These are phyloP conservation scores for Pseudogymnoascus sp. DNA, from an alignment of 2,329 filamentous ascomycete species.

Conservation along the genomic window DNA sequence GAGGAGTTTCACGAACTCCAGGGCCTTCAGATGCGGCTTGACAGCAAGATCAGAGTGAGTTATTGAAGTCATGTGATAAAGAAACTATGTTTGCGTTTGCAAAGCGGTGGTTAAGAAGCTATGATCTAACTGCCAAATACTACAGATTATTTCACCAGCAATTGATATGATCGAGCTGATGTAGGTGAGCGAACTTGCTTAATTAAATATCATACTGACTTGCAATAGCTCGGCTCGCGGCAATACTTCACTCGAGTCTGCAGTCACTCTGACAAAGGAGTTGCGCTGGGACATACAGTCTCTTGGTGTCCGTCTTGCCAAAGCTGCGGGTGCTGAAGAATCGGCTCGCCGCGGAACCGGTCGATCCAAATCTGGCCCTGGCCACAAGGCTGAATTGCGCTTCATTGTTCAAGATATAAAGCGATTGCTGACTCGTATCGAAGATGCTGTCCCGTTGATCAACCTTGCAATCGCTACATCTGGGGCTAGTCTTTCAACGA, in stretches of 20 bases:
- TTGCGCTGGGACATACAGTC: slow-evolving; percentile 77
- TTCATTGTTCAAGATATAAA: slow-evolving; percentile 71
- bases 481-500: slow-evolving; percentile 77
- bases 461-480: slow-evolving; percentile 93
- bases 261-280: slow-evolving; percentile 73
- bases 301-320: slow-evolving; percentile 68
- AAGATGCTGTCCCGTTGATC: slow-evolving; percentile 84
- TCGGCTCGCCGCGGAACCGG: slow-evolving; percentile 37
- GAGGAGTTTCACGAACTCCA: slow-evolving; percentile 63
- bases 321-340: slow-evolving; percentile 61
- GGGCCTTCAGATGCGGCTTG: slow-evolving; percentile 64
- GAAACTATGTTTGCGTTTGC: not conserved
- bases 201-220: slow-evolving; percentile 27
- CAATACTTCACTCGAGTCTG: slow-evolving; percentile 78
- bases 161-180: slow-evolving; percentile 92
- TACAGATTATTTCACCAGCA: slow-evolving; percentile 75
- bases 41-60: slow-evolving; percentile 75
- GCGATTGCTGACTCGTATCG: slow-evolving; percentile 68
- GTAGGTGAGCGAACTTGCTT: slow-evolving; percentile 51
- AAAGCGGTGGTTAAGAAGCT: not conserved
- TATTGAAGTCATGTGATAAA: not conserved
- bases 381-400: slow-evolving; percentile 59
- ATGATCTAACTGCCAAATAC: slow-evolving; percentile 1
- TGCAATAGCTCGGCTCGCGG: slow-evolving; percentile 55
- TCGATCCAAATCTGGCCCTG: slow-evolving; percentile 44